Conservation (phyloP, 306 rosid genomes). For the Cercis canadensis region DNA sequence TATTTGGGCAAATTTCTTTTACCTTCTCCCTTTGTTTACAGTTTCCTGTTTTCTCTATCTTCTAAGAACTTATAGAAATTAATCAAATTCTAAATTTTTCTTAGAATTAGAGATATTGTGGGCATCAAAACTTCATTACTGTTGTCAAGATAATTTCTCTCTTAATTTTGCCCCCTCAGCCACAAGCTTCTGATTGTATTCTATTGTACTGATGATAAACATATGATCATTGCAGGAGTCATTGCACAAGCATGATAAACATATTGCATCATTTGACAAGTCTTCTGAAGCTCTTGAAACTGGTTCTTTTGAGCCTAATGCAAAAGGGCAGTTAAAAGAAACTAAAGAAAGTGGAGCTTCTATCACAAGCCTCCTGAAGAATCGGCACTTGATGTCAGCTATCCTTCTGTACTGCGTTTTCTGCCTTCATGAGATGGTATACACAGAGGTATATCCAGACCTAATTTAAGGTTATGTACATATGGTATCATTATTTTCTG, state of each 20-base stretch:
- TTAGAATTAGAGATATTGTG: too few relatives aligned
- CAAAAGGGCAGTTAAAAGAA: conserved; percentile 9
- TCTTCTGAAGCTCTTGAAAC: conserved; percentile 45
- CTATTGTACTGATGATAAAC: neutral
- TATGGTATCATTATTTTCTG: neutral
- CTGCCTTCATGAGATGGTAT: conserved; percentile 68
- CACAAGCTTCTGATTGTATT: too few relatives aligned
- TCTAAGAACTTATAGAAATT: too few relatives aligned
- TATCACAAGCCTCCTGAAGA: conserved; percentile 51
- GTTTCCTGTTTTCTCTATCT: too few relatives aligned
- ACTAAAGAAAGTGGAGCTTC: conserved; percentile 15
- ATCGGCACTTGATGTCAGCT: conserved; percentile 66
- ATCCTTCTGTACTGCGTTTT: conserved; percentile 53
- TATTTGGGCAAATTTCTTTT: too few relatives aligned
- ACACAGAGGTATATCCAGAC: conserved; percentile 49
- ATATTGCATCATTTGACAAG: conserved; percentile 11
- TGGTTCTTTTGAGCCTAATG: conserved; percentile 32
- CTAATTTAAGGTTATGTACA: neutral
- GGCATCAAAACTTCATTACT: too few relatives aligned
- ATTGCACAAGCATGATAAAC: conserved; percentile 47
- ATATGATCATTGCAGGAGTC: conserved; percentile 51
- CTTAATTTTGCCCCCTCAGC: too few relatives aligned
- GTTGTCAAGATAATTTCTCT: too few relatives aligned
- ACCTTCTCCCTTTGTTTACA: too few relatives aligned
- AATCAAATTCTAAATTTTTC: too few relatives aligned